These are phyloP conservation scores for Pseudotulostoma volvatum DNA, from an alignment of 495 filamentous ascomycete genomes.

Conservation along the genomic window DNA sequence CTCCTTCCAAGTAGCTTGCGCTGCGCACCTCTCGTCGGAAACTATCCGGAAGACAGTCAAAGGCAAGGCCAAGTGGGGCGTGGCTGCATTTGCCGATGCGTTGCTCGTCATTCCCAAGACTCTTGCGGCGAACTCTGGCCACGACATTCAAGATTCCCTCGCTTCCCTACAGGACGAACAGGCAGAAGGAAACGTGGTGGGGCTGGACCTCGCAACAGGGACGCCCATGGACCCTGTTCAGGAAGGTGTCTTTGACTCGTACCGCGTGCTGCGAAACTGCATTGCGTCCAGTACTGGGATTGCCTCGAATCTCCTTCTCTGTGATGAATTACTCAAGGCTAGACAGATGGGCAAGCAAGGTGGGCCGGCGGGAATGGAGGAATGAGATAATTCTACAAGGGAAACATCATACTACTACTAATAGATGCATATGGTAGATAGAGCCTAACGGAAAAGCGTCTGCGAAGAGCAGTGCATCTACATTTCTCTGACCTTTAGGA, in stretches of 20 bases:
- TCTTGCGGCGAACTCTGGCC: slow-evolving; percentile 85
- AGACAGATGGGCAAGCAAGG: slow-evolving; percentile 62
- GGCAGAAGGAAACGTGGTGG: slow-evolving; percentile 67
- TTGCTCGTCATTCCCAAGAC: slow-evolving; percentile 93
- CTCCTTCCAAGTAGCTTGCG: slow-evolving; percentile 90
- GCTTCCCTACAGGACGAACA: slow-evolving; percentile 75
- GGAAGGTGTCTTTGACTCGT: slow-evolving; percentile 89
- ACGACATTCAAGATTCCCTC: slow-evolving; percentile 87
- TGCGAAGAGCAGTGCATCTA: no score
- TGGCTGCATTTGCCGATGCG: slow-evolving; percentile 86
- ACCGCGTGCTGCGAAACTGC: slow-evolving; percentile 82
- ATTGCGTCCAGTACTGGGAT: slow-evolving; percentile 90
- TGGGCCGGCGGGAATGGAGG: slow-evolving; percentile 30
- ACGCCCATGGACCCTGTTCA: slow-evolving; percentile 93
- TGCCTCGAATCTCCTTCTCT: slow-evolving; percentile 84
- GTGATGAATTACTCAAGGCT: slow-evolving; percentile 94
- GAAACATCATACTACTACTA: no score
- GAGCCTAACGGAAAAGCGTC: no score
- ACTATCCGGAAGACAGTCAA: slow-evolving; percentile 74
- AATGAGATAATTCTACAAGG: no score
- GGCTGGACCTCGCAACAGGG: slow-evolving; percentile 70
- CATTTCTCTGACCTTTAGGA: no score
- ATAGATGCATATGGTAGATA: no score
- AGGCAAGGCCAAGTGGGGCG: slow-evolving; percentile 92
- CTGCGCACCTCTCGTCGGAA: slow-evolving; percentile 72